A percentile compares a stretch with the other conserved stretches of the same genome.
Evolutionary conservation across 1,284 basidiomycete genomes (phyloP).

Genomic region (Boletellus deceptivus): DNA sequence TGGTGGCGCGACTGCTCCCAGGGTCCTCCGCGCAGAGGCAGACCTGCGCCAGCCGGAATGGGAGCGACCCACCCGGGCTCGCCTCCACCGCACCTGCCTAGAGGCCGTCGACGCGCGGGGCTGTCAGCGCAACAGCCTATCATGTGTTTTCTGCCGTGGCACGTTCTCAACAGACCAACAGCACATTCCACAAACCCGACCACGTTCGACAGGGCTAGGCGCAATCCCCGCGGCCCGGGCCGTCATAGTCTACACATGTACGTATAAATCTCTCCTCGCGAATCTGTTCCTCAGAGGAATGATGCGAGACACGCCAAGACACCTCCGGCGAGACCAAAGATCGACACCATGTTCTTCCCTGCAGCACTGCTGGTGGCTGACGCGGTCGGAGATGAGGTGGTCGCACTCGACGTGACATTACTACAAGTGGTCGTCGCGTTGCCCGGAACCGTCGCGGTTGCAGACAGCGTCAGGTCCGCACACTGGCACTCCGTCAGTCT

Average conservation of each 20-base stretch:
- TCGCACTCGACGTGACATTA: constrained; percentile 16
- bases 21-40: no score
- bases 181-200: no score
- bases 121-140: no score
- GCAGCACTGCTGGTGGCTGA: constrained; percentile 12
- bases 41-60: no score
- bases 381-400: constrained; percentile 13
- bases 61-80: no score
- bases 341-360: constrained; percentile 13
- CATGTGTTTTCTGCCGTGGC: no score
- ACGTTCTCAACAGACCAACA: no score
- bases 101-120: no score
- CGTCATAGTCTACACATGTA: background rate
- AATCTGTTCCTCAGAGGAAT: constrained; percentile 11
- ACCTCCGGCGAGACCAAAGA: constrained; percentile 4
- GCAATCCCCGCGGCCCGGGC: no score
- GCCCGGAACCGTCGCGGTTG: constrained; percentile 26
- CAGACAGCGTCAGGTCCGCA: constrained; percentile 31
- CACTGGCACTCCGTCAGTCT: constrained; percentile 19
- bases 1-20: no score
- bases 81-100: no score
- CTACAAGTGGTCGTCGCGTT: constrained; percentile 24
- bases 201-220: no score
- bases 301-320: constrained; percentile 8
- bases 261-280: background rate